phyloP scores from a whole-genome alignment of 805 yeast genomes.

The Pichia membranifaciens region DNA sequence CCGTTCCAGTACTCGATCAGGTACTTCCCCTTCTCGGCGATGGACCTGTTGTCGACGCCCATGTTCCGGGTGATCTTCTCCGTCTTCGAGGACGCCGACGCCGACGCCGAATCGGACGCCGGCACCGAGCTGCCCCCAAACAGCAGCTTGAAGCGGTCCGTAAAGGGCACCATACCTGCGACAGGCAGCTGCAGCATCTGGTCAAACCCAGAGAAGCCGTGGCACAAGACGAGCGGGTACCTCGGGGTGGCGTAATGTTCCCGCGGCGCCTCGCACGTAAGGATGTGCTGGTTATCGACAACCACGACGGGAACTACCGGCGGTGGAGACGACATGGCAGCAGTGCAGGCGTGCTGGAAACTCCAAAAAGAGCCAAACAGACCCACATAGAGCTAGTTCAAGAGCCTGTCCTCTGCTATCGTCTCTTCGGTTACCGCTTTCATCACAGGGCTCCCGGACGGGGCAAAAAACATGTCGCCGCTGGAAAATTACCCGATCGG shows the following conservation, averaged over 20 bases:
- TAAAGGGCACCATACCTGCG: background rate
- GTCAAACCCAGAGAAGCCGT: slow-evolving; percentile 21
- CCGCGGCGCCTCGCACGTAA: background rate
- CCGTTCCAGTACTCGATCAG: slow-evolving; percentile 80
- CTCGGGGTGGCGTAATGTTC: slow-evolving; percentile 16
- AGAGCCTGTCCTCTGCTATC: too few relatives aligned
- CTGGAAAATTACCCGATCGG: background rate
- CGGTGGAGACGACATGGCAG: too few relatives aligned
- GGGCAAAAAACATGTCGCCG: too few relatives aligned
- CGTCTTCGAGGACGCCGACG: background rate
- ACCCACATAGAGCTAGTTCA: too few relatives aligned
- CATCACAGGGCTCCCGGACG: too few relatives aligned
- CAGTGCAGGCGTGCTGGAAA: too few relatives aligned
- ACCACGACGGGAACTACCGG: background rate
- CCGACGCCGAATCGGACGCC: background rate
- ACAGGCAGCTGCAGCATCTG: slow-evolving; percentile 12
- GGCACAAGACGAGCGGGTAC: slow-evolving; percentile 25
- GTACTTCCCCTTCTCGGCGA: slow-evolving; percentile 27
- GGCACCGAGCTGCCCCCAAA: background rate
- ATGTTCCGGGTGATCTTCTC: slow-evolving; percentile 3
- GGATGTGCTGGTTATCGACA: background rate
- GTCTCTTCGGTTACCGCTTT: too few relatives aligned
- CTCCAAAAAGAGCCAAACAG: too few relatives aligned
- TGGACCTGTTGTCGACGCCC: slow-evolving; percentile 11
- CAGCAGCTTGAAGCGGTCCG: slow-evolving; percentile 3